phyloP scores from a whole-genome alignment of 1,284 basidiomycete species.

The Ceratobasidium sp. region DNA sequence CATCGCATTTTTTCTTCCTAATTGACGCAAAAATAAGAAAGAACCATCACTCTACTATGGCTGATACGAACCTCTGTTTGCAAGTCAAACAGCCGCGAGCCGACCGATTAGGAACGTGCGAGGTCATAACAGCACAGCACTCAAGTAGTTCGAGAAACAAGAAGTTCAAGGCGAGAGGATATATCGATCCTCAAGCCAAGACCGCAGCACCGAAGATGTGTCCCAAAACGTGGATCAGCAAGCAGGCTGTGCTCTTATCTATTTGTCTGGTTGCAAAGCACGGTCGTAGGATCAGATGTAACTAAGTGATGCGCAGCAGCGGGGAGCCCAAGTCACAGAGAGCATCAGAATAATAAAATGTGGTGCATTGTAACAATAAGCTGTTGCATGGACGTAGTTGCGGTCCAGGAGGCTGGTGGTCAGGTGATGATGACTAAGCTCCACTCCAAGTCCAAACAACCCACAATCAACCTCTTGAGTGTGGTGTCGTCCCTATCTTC shows the following conservation, averaged over 20 bases:
- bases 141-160: neutral
- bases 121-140: neutral
- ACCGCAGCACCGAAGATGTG: neutral
- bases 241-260: neutral
- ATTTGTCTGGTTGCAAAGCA: neutral
- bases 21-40: too few species aligned
- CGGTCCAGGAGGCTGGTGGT: too few species aligned
- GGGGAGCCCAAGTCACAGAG: too few species aligned
- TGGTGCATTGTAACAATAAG: too few species aligned
- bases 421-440: too few species aligned
- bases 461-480: too few species aligned
- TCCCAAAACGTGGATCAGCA: neutral
- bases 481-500: too few species aligned
- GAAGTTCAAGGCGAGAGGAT: neutral
- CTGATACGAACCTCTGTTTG: neutral
- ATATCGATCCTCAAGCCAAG: neutral
- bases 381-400: too few species aligned
- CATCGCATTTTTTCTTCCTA: constrained; percentile 38
- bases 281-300: neutral
- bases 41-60: too few species aligned
- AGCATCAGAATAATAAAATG: too few species aligned
- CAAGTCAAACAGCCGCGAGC: constrained; percentile 16
- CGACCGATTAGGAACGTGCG: constrained; percentile 8
- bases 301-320: neutral
- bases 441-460: too few species aligned